Conservation (phyloP, 2,329 filamentous ascomycete species). For the Tolypocladium sp. region DNA sequence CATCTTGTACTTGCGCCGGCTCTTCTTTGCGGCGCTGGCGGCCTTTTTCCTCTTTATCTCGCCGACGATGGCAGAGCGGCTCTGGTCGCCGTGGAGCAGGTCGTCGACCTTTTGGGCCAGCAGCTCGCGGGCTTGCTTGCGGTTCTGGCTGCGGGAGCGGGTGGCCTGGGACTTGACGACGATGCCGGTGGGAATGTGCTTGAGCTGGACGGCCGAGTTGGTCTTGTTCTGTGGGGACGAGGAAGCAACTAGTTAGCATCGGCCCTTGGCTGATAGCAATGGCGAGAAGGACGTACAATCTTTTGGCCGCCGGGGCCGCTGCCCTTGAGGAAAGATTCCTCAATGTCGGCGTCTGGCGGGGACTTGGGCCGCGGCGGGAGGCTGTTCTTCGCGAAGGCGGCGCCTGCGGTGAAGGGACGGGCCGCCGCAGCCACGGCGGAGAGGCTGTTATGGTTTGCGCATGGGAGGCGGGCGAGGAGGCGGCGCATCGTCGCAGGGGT, state of each 20-base stretch:
- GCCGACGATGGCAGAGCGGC: constrained; percentile 55
- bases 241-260: not conserved
- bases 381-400: constrained; percentile 32
- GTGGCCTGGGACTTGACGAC: constrained; percentile 94
- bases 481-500: not conserved
- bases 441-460: not conserved
- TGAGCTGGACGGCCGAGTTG: constrained; percentile 85
- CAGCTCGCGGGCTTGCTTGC: constrained; percentile 71
- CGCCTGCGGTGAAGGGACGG: constrained; percentile 21
- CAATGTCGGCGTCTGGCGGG: constrained; percentile 69
- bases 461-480: not conserved
- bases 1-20: constrained; percentile 65
- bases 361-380: constrained; percentile 67
- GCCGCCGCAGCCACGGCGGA: not conserved
- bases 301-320: constrained; percentile 92
- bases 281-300: constrained; percentile 48
- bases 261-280: not conserved
- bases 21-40: constrained; percentile 74
- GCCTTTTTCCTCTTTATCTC: constrained; percentile 58
- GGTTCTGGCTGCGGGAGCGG: constrained; percentile 76
- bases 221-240: constrained; percentile 70
- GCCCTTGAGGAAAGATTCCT: constrained; percentile 81
- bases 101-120: constrained; percentile 70
- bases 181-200: constrained; percentile 80
- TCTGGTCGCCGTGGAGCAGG: constrained; percentile 59